Conservation (phyloP, 805 yeast species). For the Candida michaelii region DNA sequence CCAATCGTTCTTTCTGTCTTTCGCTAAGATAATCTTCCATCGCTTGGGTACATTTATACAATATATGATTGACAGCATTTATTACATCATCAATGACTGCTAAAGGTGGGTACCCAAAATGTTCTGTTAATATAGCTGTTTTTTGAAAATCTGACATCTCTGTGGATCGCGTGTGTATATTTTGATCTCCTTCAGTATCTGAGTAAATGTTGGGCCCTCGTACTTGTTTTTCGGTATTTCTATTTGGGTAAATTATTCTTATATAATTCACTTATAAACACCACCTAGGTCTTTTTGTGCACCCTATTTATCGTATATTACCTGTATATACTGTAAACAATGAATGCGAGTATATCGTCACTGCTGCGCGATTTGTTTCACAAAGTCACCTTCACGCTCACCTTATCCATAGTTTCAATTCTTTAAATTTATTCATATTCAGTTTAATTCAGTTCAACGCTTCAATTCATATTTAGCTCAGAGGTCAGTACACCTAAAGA, state of each 20-base stretch:
- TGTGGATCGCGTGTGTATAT: neutral
- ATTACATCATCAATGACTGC: slow-evolving; percentile 83
- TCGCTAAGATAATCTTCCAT: slow-evolving; percentile 62
- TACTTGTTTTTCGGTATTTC: too few relatives aligned
- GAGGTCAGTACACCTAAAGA: too few relatives aligned
- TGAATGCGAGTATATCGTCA: neutral
- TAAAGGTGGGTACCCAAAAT: slow-evolving; percentile 80
- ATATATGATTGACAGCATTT: slow-evolving; percentile 79
- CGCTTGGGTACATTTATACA: slow-evolving; percentile 79
- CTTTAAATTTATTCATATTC: too few relatives aligned
- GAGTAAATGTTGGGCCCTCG: too few relatives aligned
- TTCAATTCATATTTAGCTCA: too few relatives aligned
- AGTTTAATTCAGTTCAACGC: too few relatives aligned
- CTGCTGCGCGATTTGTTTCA: neutral
- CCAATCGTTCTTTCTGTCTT: slow-evolving; percentile 24
- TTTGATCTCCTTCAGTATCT: too few relatives aligned
- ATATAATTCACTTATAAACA: too few relatives aligned
- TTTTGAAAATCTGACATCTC: slow-evolving; percentile 5
- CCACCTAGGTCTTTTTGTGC: neutral
- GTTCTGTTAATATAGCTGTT: slow-evolving; percentile 65
- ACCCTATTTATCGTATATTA: neutral
- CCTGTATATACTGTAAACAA: neutral
- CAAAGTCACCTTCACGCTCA: neutral
- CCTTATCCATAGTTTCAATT: slow-evolving; percentile 1
- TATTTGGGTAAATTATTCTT: too few relatives aligned